These are phyloP conservation scores for Rhodocollybia butyracea DNA, from an alignment of 768 basidiomycete species.

Conservation along the genomic window DNA sequence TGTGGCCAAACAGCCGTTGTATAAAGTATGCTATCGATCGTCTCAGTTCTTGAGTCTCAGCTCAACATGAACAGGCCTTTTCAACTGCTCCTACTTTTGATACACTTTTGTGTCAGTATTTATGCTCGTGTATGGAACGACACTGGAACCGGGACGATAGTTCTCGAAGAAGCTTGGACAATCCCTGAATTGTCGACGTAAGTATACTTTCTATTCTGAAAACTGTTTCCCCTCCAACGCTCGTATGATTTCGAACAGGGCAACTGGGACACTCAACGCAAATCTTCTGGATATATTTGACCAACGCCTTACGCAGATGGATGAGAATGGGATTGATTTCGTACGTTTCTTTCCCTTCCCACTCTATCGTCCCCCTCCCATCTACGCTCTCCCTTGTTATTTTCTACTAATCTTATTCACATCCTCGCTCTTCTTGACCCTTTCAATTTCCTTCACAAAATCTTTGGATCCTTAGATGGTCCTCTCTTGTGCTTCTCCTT, in stretches of 20 bases:
- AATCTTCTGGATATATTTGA: constrained; percentile 9
- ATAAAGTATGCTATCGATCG: too few species aligned
- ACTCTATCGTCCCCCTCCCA: not conserved
- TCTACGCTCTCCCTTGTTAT: not conserved
- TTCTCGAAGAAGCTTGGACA: not conserved
- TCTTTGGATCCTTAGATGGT: too few species aligned
- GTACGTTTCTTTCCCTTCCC: not conserved
- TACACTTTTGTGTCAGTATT: too few species aligned
- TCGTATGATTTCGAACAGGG: not conserved
- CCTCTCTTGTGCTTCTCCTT: constrained; percentile 14
- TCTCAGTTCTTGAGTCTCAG: too few species aligned
- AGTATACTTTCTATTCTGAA: too few species aligned
- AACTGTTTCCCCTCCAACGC: too few species aligned
- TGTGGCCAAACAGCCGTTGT: too few species aligned
- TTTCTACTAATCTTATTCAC: too few species aligned
- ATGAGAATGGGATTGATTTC: constrained; percentile 5
- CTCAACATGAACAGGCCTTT: too few species aligned
- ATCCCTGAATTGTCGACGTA: not conserved
- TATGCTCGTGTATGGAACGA: not conserved
- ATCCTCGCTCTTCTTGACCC: too few species aligned
- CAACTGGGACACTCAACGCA: not conserved
- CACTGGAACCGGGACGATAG: not conserved
- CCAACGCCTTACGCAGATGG: constrained; percentile 8
- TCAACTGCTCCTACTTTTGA: too few species aligned
- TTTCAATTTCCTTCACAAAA: too few species aligned